These are phyloP conservation scores for Gnaphalium uliginosum DNA, from an alignment of 129 eudicot genomes.

Conservation along the genomic window DNA sequence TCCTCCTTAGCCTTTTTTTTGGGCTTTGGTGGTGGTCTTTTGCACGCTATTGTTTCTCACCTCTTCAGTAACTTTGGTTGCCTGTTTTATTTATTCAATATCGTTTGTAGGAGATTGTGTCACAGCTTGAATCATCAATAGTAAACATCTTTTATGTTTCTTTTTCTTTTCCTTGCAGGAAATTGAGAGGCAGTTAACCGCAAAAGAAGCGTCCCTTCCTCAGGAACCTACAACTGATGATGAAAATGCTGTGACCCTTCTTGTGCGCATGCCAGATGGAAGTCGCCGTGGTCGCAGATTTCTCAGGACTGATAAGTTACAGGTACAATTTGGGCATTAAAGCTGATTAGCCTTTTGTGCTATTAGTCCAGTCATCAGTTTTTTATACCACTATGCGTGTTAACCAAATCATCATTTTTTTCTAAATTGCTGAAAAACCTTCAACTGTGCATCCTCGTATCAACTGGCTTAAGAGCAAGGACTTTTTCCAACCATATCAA, in stretches of 20 bases:
- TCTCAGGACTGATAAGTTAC: conserved; percentile 77
- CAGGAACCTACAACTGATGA: conserved; percentile 84
- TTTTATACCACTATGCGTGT: not conserved
- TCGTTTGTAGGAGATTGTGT: not conserved
- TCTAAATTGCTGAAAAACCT: not conserved
- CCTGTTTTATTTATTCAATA: not conserved
- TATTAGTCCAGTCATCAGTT: not conserved
- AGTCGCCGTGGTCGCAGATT: conserved; percentile 84
- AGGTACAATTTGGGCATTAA: conserved; percentile 45
- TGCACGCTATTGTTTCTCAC: too few relatives aligned
- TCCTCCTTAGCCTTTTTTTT: too few relatives aligned
- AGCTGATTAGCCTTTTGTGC: not conserved
- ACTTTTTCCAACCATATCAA: too few relatives aligned
- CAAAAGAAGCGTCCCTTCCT: conserved; percentile 95
- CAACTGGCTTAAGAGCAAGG: not conserved
- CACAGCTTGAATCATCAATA: not conserved
- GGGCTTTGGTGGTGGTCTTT: too few relatives aligned
- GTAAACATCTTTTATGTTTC: not conserved
- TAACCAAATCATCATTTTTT: not conserved
- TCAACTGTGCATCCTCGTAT: not conserved
- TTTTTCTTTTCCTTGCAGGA: conserved; percentile 53
- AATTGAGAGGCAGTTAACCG: conserved; percentile 83
- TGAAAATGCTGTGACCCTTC: conserved; percentile 89
- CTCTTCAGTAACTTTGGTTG: not conserved
- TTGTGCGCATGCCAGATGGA: conserved; percentile 97